These are phyloP conservation scores for Salvia hispanica DNA, from an alignment of 257 asterid genomes.

Conservation along the genomic window DNA sequence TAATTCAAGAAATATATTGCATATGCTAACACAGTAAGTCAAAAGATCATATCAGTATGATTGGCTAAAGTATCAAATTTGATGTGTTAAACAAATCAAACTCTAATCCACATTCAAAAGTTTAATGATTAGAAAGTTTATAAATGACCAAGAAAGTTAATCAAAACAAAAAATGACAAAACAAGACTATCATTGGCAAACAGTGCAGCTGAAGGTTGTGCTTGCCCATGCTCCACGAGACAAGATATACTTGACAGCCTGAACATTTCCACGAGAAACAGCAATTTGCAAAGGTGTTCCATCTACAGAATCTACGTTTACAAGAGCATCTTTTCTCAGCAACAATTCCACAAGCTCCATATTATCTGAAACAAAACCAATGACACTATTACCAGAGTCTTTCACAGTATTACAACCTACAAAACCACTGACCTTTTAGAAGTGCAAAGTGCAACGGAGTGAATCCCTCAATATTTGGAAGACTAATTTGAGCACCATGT, in stretches of 20 bases:
- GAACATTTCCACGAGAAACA: constrained; percentile 23
- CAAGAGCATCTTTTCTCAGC: constrained; percentile 27
- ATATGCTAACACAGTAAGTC: too few relatives aligned
- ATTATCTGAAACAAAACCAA: constrained; percentile 24
- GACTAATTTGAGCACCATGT: constrained; percentile 21
- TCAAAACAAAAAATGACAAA: neutral
- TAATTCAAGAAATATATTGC: too few relatives aligned
- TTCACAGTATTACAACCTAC: neutral
- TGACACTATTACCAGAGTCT: neutral
- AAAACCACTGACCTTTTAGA: constrained; percentile 17
- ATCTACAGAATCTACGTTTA: constrained; percentile 29
- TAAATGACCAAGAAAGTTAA: too few relatives aligned
- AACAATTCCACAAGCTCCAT: constrained; percentile 33
- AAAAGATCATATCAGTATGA: too few relatives aligned
- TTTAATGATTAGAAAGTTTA: neutral
- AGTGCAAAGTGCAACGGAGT: constrained; percentile 33
- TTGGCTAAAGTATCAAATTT: neutral
- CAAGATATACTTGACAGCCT: constrained; percentile 20
- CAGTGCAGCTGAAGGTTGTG: neutral
- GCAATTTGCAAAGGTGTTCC: constrained; percentile 40
- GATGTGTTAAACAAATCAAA: neutral
- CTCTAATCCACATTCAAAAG: neutral
- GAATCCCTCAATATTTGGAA: constrained; percentile 19
- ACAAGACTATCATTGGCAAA: neutral
- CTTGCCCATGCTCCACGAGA: neutral